These are phyloP conservation scores for Stachybotrys chlorohalonatus DNA, from an alignment of 2,329 filamentous ascomycete species.

Conservation along the genomic window DNA sequence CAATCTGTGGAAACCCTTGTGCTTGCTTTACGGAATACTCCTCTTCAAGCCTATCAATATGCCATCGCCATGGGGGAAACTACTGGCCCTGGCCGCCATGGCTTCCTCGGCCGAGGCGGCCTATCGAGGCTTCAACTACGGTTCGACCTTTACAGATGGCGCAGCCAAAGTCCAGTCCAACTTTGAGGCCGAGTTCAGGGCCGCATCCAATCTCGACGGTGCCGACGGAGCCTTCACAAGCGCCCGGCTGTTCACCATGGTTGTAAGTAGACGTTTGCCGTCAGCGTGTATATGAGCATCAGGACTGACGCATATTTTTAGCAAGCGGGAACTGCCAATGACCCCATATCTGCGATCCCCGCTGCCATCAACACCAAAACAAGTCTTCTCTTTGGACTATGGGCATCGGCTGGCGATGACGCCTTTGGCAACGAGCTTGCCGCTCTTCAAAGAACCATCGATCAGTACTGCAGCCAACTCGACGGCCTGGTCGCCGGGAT, in stretches of 20 bases:
- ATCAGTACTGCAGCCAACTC: constrained; percentile 58
- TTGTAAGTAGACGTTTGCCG: constrained; percentile 29
- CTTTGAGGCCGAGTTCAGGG: constrained; percentile 62
- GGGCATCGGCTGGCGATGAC: constrained; percentile 61
- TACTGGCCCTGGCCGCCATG: constrained; percentile 25
- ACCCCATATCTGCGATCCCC: constrained; percentile 63
- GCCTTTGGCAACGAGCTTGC: constrained; percentile 63
- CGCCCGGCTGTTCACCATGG: constrained; percentile 67
- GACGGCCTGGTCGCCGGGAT: constrained; percentile 66
- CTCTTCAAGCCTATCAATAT: constrained; percentile 10
- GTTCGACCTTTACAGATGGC: constrained; percentile 51
- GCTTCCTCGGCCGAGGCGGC: constrained; percentile 25
- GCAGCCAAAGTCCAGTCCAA: constrained; percentile 51
- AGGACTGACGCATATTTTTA: constrained; percentile 17
- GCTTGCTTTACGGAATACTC: not conserved
- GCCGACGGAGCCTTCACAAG: constrained; percentile 55
- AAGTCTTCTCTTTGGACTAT: constrained; percentile 71
- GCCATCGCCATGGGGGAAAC: constrained; percentile 17
- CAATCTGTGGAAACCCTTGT: too few species aligned
- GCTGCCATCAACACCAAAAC: constrained; percentile 78
- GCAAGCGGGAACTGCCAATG: constrained; percentile 57
- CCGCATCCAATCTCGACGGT: constrained; percentile 53
- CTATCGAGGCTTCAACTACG: constrained; percentile 67
- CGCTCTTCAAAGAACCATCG: constrained; percentile 61
- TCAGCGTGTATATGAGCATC: not conserved